Base-by-base conservation (phyloP, 2,329 filamentous ascomycete species). In the Truncatella angustata region DNA sequence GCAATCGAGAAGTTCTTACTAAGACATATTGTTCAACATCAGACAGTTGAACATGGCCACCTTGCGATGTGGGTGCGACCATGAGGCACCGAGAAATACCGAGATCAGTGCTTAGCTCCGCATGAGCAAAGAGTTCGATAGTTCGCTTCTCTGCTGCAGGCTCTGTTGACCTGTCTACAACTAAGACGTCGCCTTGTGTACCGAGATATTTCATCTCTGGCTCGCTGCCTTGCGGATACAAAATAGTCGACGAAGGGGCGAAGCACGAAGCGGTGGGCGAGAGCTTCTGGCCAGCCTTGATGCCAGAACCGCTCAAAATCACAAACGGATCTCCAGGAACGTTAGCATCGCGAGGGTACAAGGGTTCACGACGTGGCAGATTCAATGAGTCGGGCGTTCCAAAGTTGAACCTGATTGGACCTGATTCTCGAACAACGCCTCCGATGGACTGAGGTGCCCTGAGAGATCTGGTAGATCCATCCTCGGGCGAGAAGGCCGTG, bases 261-360 rank as follows among this genome's bases (percentile, higher is more conserved):
- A 89, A 89, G 1, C 76, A 64, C 1, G 79, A 81, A 1, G 85
- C 85, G 5, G 80, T 86, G 1, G 86, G 82, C 4, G 85, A 88
- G 20, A 90, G 70, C 57, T 81, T 79, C 53, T 72, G 74, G 44
- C 68, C 54, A 45, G 60, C 26, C 58, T 73, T 68, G 60, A 63
- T 56, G 40, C 57, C 61, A 14, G 63, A 54, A 14, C 60, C 60
- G 16, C 65, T 59, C 37, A 66, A 65, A 2, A 75, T 78, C 30
- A 80, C 63, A 54, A 85, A 86, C 0, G 83, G 82, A 53, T 86
- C 81, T 51, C 73, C 76, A 47, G 65, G 63, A 2, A 62, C 48
- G 28, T 63, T 57, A 5, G 57, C 51, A 30, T 57, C 59, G 3
- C 47, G 48, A 23, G 56, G 58, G 40, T 60, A 60, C 16, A 65